phyloP scores from a whole-genome alignment of 2,329 filamentous ascomycete species.

The Chrysoporthe deuterocubensis region DNA sequence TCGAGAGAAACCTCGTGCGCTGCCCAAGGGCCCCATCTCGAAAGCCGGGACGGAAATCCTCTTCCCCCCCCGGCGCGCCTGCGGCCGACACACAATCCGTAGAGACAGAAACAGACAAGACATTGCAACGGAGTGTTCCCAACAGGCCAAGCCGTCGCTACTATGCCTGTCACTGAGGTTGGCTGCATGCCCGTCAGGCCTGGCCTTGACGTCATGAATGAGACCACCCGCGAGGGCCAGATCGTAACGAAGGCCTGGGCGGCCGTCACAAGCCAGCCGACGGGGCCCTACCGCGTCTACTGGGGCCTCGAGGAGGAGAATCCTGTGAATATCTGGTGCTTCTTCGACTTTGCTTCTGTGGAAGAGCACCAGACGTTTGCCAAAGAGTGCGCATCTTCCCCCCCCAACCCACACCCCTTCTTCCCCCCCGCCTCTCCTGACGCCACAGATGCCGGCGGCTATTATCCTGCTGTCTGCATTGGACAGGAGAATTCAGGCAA shows the following conservation, averaged over 20 bases:
- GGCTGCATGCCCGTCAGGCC: slow-evolving; percentile 33
- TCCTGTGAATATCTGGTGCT: slow-evolving; percentile 32
- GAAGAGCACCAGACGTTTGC: slow-evolving; percentile 34
- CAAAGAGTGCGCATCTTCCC: slow-evolving; percentile 27
- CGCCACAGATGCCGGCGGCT: not conserved
- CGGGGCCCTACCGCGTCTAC: slow-evolving; percentile 31
- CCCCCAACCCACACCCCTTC: no score
- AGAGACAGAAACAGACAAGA: not conserved
- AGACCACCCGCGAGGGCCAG: slow-evolving; percentile 29
- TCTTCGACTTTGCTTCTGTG: slow-evolving; percentile 36
- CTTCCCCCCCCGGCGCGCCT: no score
- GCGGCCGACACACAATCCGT: no score
- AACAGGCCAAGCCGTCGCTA: not conserved
- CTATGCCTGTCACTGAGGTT: slow-evolving; percentile 32
- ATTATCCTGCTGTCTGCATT: no score
- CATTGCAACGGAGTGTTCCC: no score
- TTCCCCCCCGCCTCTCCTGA: not conserved
- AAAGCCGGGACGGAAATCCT: no score
- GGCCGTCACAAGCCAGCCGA: slow-evolving; percentile 25
- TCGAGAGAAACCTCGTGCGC: no score
- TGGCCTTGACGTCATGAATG: slow-evolving; percentile 30
- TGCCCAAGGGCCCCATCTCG: no score
- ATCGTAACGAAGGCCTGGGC: slow-evolving; percentile 27
- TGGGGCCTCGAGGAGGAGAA: slow-evolving; percentile 33
- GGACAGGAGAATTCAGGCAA: not conserved